Evolutionary conservation across 2,329 filamentous ascomycete species (phyloP).

Genomic region (Colletotrichum sp.): DNA sequence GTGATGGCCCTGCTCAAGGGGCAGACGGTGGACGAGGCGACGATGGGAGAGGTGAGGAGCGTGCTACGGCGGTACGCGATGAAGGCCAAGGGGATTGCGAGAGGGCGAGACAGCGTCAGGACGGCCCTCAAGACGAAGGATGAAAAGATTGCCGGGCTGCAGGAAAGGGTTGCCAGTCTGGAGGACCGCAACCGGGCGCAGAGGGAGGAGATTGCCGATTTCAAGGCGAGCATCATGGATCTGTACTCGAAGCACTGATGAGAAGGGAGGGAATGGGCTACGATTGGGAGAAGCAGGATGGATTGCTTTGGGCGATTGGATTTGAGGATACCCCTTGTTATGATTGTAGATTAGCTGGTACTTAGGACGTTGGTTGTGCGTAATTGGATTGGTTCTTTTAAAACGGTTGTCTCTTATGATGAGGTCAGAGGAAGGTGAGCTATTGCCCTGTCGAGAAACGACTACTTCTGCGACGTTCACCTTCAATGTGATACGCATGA

Average conservation of each 20-base stretch:
- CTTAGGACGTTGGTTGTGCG: not conserved
- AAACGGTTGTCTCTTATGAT: not conserved
- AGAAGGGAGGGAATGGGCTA: not conserved
- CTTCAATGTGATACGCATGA: not conserved
- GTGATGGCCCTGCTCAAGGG: conserved; percentile 55
- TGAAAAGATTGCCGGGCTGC: conserved; percentile 38
- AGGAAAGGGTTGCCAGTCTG: conserved; percentile 40
- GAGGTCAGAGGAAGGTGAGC: not conserved
- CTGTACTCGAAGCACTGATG: conserved; percentile 27
- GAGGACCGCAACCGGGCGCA: conserved; percentile 40
- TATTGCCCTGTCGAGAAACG: not conserved
- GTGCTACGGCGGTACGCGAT: conserved; percentile 62
- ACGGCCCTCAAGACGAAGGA: conserved; percentile 68
- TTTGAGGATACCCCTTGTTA: conserved; percentile 3
- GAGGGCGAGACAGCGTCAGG: conserved; percentile 71
- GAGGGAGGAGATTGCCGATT: conserved; percentile 37
- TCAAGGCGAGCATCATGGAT: conserved; percentile 42
- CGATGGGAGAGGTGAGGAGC: conserved; percentile 41
- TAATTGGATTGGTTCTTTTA: not conserved
- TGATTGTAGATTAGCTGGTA: not conserved
- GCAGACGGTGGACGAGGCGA: conserved; percentile 42
- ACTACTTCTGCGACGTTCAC: not conserved
- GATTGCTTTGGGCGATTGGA: not conserved
- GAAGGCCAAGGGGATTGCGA: conserved; percentile 63
- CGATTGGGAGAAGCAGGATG: not conserved